These are phyloP conservation scores for Dimocarpus longan DNA, from an alignment of 345 rosid species.

Conservation along the genomic window DNA sequence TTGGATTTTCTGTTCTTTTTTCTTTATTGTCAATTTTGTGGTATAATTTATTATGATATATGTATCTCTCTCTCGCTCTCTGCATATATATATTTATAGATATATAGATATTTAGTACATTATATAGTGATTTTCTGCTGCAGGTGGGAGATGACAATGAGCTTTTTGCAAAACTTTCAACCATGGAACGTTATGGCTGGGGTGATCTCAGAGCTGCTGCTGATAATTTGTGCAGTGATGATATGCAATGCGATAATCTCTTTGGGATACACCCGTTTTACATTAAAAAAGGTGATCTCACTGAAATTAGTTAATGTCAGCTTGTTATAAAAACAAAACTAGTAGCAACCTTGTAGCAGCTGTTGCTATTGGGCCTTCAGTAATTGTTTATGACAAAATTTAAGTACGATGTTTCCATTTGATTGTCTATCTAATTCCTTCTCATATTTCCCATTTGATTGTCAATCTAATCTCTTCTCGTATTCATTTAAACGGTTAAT, in stretches of 20 bases:
- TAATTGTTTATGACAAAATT: background rate
- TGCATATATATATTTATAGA: background rate
- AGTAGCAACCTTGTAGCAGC: background rate
- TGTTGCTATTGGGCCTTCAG: background rate
- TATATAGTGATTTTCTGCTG: slow-evolving; percentile 20
- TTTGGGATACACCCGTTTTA: slow-evolving; percentile 82
- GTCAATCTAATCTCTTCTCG: background rate
- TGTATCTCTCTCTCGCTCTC: too few relatives aligned
- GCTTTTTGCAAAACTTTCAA: slow-evolving; percentile 41
- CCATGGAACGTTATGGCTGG: slow-evolving; percentile 84
- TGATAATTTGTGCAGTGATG: slow-evolving; percentile 36
- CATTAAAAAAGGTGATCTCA: slow-evolving; percentile 65
- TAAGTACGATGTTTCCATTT: background rate
- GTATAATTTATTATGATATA: background rate
- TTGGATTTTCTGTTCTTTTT: background rate
- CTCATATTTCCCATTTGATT: background rate
- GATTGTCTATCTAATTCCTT: background rate
- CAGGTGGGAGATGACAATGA: slow-evolving; percentile 42
- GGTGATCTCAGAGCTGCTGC: slow-evolving; percentile 48
- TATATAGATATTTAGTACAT: background rate
- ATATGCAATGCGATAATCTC: slow-evolving; percentile 46
- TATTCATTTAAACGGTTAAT: background rate
- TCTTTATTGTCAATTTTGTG: background rate
- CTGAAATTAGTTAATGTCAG: background rate
- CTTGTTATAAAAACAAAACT: background rate